Base-by-base conservation (phyloP, 2,329 filamentous ascomycete genomes). In the Epichloe uncinata region DNA sequence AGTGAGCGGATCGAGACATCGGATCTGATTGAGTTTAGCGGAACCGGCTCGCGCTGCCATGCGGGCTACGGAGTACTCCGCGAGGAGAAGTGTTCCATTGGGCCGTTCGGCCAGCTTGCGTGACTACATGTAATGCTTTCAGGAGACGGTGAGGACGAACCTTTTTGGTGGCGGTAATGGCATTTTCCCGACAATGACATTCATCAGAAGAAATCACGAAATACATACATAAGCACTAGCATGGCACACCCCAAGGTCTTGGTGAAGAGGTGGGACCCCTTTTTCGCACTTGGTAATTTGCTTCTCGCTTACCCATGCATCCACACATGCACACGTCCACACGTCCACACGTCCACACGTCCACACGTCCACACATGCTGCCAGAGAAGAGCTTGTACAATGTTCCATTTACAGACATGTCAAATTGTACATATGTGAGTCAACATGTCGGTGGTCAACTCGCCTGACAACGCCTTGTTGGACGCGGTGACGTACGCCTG, bases 401-500 rank as follows among this genome's bases (percentile, higher is more conserved):
- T 16, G 40, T 36, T 48, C 46, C 38, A 41, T 33, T 42, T 11
- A n/a, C 37, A 42, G 37, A 36, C 30, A 42, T 42, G 37, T 48
- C 38, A 35, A 40, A 18, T 47, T 41, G 4, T n/a, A n/a, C n/a
- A n/a, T 15, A 9, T 18, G 12, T 18, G 15, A 15, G n/a, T 20
- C 40, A 35, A 9, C 26, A 40, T 30, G 45, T 22, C n/a, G n/a
- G n/a, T n/a, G n/a, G n/a, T n/a, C 12, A n/a, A 12, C 22, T 47
- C 45, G 45, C 13, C 35, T 40, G 45, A 22, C 16, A 22, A 18
- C 15, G 20, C 5, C 20, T 26, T 26, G 33, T 41, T 15, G 46
- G 18, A 41, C 13, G 40, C 13, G 33, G 46, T 48, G 46, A 48
- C 46, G 46, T 42, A 42, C 33, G 18, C 38, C 40, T 48, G 38